Conservation (phyloP, 805 yeast species). For the Pichia pseudocactophila region DNA sequence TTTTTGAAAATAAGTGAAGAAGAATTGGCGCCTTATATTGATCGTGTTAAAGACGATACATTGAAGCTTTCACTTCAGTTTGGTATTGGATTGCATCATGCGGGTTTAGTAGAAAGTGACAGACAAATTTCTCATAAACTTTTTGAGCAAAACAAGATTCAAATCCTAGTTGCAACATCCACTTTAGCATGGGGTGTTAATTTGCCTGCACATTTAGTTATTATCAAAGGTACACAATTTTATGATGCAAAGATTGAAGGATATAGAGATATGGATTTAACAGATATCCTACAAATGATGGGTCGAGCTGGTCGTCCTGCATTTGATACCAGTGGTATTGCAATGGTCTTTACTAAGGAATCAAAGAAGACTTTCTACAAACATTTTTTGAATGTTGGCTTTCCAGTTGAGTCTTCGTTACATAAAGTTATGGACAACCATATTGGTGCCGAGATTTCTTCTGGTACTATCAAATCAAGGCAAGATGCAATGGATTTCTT, state of each 20-base stretch:
- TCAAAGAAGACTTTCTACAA: conserved; percentile 68
- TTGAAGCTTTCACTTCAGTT: conserved; percentile 63
- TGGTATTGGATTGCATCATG: conserved; percentile 78
- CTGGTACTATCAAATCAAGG: conserved; percentile 54
- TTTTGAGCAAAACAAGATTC: conserved; percentile 61
- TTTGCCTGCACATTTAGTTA: conserved; percentile 70
- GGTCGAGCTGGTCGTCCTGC: conserved; percentile 83
- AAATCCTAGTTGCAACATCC: conserved; percentile 69
- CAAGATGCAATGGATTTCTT: conserved; percentile 69
- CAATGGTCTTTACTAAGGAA: conserved; percentile 69
- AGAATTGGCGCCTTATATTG: conserved; percentile 44
- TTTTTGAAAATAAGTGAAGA: conserved; percentile 57
- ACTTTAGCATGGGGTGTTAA: conserved; percentile 86
- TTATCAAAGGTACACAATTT: conserved; percentile 68
- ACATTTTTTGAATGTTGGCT: conserved; percentile 69
- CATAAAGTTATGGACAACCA: conserved; percentile 74
- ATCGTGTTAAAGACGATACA: conserved; percentile 73
- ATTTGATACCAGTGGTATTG: conserved; percentile 68
- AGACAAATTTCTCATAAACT: conserved; percentile 61
- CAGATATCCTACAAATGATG: conserved; percentile 79
- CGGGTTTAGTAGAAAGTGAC: conserved; percentile 69
- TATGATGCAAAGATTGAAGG: conserved; percentile 57
- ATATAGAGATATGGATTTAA: conserved; percentile 72
- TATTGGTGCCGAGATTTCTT: conserved; percentile 70
- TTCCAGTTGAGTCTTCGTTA: conserved; percentile 74